Evolutionary conservation across 225 moss, liverwort and hornwort species (phyloP).

Genomic region (Polytrichum formosum): DNA sequence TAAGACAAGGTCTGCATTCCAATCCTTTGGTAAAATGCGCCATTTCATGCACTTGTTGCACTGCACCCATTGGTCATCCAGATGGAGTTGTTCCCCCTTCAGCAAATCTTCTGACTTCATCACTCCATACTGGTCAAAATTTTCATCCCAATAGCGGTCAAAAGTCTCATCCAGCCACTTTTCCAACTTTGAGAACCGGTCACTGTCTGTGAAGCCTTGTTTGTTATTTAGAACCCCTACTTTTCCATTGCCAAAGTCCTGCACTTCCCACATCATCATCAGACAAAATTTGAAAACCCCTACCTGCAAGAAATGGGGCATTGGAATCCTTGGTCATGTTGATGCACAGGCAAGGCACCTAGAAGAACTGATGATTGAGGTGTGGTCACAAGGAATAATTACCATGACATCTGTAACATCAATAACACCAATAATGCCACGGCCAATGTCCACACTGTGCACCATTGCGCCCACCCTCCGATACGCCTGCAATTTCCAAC

Average conservation of each 20-base stretch:
- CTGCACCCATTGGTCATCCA: slow-evolving; percentile 76
- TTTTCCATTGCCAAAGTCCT: slow-evolving; percentile 61
- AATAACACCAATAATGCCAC: slow-evolving; percentile 84
- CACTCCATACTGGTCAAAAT: slow-evolving; percentile 56
- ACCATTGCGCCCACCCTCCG: slow-evolving; percentile 85
- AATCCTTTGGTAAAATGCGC: slow-evolving; percentile 68
- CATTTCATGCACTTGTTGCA: slow-evolving; percentile 84
- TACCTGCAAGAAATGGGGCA: neutral
- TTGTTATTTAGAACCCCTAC: slow-evolving; percentile 80
- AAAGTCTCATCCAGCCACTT: slow-evolving; percentile 64
- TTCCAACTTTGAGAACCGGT: slow-evolving; percentile 68
- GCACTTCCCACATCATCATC: slow-evolving; percentile 13
- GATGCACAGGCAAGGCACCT: neutral
- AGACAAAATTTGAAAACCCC: neutral
- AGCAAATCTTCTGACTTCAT: slow-evolving; percentile 1
- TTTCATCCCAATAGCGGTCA: slow-evolving; percentile 63
- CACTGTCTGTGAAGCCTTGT: slow-evolving; percentile 81
- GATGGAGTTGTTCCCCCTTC: slow-evolving; percentile 14
- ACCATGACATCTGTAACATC: slow-evolving; percentile 86
- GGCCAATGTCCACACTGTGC: slow-evolving; percentile 79
- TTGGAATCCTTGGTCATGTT: neutral
- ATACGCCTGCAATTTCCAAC: slow-evolving; percentile 50
- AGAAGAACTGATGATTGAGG: neutral
- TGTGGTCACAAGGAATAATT: neutral
- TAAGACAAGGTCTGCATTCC: slow-evolving; percentile 33